Conservation (phyloP, 2,329 filamentous ascomycete genomes). For the Phoma sp. region DNA sequence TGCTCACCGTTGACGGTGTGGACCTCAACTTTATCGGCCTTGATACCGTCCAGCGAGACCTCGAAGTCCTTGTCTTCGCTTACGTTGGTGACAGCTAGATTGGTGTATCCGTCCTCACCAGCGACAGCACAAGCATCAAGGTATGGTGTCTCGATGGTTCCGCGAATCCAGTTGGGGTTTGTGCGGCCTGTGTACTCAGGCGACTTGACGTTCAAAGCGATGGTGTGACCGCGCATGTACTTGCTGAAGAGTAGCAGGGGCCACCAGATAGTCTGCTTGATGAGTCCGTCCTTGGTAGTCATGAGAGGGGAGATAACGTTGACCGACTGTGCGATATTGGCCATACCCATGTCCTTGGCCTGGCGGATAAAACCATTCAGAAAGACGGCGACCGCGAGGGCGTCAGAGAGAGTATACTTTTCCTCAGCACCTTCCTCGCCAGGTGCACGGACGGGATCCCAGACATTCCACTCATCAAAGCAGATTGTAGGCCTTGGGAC, state of each 20-base stretch:
- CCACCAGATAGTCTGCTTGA: conserved; percentile 79
- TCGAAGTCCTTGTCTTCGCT: conserved; percentile 65
- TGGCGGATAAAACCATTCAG: conserved; percentile 79
- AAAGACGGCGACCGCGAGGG: conserved; percentile 76
- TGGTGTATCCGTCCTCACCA: conserved; percentile 66
- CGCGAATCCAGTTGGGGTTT: conserved; percentile 68
- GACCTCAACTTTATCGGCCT: conserved; percentile 59
- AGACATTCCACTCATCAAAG: conserved; percentile 88
- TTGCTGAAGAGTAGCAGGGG: conserved; percentile 71
- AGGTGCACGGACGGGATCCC: conserved; percentile 74
- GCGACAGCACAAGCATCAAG: conserved; percentile 70
- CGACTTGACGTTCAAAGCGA: conserved; percentile 69
- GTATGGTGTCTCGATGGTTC: conserved; percentile 71
- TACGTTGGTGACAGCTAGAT: conserved; percentile 76
- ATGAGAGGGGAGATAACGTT: conserved; percentile 81
- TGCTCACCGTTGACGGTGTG: conserved; percentile 67
- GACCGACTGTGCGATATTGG: conserved; percentile 77
- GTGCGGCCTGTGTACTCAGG: conserved; percentile 72
- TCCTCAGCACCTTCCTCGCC: conserved; percentile 77
- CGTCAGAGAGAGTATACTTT: conserved; percentile 73
- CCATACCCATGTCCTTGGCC: conserved; percentile 74
- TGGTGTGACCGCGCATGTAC: conserved; percentile 75
- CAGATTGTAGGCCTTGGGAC: conserved; percentile 74
- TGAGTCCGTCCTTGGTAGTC: conserved; percentile 68
- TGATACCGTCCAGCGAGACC: conserved; percentile 64